Evolutionary conservation across 2,329 filamentous ascomycete genomes (phyloP), one percentile per base, ranked within the genome.

Genomic region (Fusarium agapanthi): DNA sequence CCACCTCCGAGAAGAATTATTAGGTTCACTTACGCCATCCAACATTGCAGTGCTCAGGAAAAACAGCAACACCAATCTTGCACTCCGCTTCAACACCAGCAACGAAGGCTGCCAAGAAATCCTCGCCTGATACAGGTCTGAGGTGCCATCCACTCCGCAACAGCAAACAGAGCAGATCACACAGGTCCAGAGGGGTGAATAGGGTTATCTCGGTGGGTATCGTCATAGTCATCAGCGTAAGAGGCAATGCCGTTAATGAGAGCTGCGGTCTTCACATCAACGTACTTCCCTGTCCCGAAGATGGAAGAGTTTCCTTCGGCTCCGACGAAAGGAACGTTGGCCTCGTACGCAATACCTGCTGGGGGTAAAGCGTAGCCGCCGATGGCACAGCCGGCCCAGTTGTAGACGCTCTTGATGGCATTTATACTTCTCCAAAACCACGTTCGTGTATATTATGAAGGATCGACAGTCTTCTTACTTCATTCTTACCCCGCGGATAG

Each of bases 381-480:
- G n/a, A 63, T 60, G 15, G 60, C 54, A 32, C 43, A 63, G 15
- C 54, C 54, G 7, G 60, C 54, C 60, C 60, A 63, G 43, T 48
- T 60, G 12, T 63, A 63, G 20, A 48, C 43, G 18, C 54, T 63
- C 12, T 63, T 63, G 22, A 18, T 8, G 16, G 6, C 37, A 53
- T 60, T 60, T 60, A 60, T 53, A 53, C 35, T 53, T 60, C 2
- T 22, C 2, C 5, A 7, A 2, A 9, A 7, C 1, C 6, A 24
- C 7, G 6, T 3, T 13, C 7, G 13, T 12, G 2, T 4, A n/a
- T 6, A n/a, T 35, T 1, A n/a, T 13, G 1, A n/a, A 13, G 7
- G 35, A 53, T 60, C 28, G 41, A 18, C 45, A 41, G 7, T 28
- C 14, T 2, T 0, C 7, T 40, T 30, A 20, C 51, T 54, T 40